These are phyloP conservation scores for Tolypocladium album DNA, from an alignment of 2,329 filamentous ascomycete genomes.

Conservation along the genomic window DNA sequence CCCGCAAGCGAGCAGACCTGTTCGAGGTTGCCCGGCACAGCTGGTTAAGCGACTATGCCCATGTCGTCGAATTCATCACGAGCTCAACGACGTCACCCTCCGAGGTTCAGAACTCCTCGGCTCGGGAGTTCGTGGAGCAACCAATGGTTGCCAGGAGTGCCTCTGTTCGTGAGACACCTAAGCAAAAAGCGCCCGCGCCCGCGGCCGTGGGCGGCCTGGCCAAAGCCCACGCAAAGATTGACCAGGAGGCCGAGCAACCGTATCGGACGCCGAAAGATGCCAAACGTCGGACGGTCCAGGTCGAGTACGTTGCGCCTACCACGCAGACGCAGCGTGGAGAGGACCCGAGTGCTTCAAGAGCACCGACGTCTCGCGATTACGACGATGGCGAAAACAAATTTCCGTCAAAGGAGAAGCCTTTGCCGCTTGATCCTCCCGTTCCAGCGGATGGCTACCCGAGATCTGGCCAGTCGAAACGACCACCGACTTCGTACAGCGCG, in stretches of 20 bases:
- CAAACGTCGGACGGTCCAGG: conserved; percentile 89
- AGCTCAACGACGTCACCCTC: conserved; percentile 82
- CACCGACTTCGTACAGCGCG: conserved; percentile 34
- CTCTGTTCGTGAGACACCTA: conserved; percentile 80
- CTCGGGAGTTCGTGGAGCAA: conserved; percentile 43
- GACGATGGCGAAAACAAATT: conserved; percentile 20
- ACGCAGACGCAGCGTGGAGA: conserved; percentile 71
- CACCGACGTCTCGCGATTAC: conserved; percentile 30
- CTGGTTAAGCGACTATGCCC: conserved; percentile 95
- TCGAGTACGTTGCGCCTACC: conserved; percentile 90
- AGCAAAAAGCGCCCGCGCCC: conserved; percentile 45
- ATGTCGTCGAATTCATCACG: conserved; percentile 92
- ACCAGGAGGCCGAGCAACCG: conserved; percentile 47
- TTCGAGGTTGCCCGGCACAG: conserved; percentile 97
- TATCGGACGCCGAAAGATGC: conserved; percentile 66
- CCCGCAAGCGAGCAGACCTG: conserved; percentile 84
- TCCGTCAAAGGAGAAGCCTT: conserved; percentile 41
- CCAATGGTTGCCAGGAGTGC: conserved; percentile 69
- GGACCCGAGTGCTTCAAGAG: conserved; percentile 14
- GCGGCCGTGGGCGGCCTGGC: conserved; percentile 50
- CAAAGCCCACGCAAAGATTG: conserved; percentile 65
- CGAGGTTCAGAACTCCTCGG: conserved; percentile 71
- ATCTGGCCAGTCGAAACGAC: conserved; percentile 26
- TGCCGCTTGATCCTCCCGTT: conserved; percentile 46
- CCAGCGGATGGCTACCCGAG: conserved; percentile 31